Base-by-base conservation (phyloP, 805 yeast genomes). In the Tetrapisispora fleetii region DNA sequence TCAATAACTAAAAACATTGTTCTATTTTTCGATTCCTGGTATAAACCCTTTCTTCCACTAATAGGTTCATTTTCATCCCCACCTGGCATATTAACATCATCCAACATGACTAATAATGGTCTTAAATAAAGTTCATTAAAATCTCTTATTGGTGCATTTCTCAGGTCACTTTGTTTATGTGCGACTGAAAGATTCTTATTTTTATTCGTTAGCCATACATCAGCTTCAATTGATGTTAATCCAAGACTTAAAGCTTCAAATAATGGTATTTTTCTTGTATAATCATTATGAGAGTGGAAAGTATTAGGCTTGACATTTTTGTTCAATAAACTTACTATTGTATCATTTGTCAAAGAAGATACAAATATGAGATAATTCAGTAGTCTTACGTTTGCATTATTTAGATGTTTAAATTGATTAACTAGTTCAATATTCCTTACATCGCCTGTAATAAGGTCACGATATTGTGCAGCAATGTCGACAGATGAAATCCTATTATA, bases 271-370 rank as follows among this genome's bases (percentile, higher is more conserved):
- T 57, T 50, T 56, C 86, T 65, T 82, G 83, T 78, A 61, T 82
- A 83, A 58, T 82, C 87, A 56, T 82, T 82, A 58, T 82, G 88
- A 0, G 85, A 79, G 57, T 82, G 88, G 27, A 81, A 67, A 6
- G 55, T 46, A 7, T 58, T 27, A 3, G 57, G 58, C 3, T 50
- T 49, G 2, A 61, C 62, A 45, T 58, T 54, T 41, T 53, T 56
- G 21, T 60, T 62, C 38, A 62, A 13, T 5, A 41, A 11, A 47
- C 39, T 38, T 16, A 35, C 11, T 42, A 45, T 22, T 19, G 44
- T 30, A 13, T 30, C 28, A 11, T 41, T 41, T 17, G 44, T 18
- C 4, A 28, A 7, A 11, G 37, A 13, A 10, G 44, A 30, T 18
- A 27, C 37, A 32, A 13, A 41, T 28, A 10, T 30, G 6, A 41